Percentiles rank a stretch among this genome's conserved stretches.
Evolutionary conservation across 352 stramenopile species (phyloP).

Genomic region (Saprolegnia diclina): DNA sequence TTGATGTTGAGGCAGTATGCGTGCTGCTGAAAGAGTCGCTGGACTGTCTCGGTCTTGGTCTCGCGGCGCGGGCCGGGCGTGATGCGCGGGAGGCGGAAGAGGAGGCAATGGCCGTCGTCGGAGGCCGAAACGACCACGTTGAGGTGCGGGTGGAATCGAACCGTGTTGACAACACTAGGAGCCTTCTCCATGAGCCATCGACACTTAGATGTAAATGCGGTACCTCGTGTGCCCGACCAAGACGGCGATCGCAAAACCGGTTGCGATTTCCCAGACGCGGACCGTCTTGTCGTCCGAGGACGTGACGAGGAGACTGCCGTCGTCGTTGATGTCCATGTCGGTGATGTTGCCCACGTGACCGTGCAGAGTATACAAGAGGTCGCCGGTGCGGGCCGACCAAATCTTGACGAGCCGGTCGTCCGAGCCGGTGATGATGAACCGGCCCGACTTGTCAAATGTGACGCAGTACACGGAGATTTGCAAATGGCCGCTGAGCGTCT

Average conservation of each 20-base stretch:
- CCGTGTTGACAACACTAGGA: slow-evolving; percentile 67
- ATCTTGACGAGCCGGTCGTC: slow-evolving; percentile 97
- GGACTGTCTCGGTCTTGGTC: slow-evolving; percentile 72
- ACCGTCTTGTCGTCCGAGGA: slow-evolving; percentile 87
- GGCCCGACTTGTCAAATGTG: slow-evolving; percentile 92
- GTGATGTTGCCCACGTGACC: slow-evolving; percentile 87
- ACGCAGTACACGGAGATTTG: slow-evolving; percentile 94
- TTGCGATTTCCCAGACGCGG: slow-evolving; percentile 82
- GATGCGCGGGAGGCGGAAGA: slow-evolving; percentile 83
- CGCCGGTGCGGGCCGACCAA: slow-evolving; percentile 87
- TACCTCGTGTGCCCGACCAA: slow-evolving; percentile 78
- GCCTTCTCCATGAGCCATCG: slow-evolving; percentile 4
- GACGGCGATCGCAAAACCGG: slow-evolving; percentile 76
- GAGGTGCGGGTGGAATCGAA: slow-evolving; percentile 79
- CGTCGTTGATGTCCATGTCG: slow-evolving; percentile 80
- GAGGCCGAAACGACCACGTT: slow-evolving; percentile 88
- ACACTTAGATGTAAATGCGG: slow-evolving; percentile 39
- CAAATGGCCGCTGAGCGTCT: slow-evolving; percentile 90
- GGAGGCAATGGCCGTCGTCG: slow-evolving; percentile 88
- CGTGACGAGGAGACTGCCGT: slow-evolving; percentile 74
- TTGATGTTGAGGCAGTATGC: slow-evolving; percentile 79
- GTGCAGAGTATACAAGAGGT: slow-evolving; percentile 75
- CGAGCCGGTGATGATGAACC: slow-evolving; percentile 95
- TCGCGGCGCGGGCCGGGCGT: slow-evolving; percentile 39
- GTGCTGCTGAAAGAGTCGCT: slow-evolving; percentile 57